Evolutionary conservation across 75 land plant genomes (phyloP), one percentile per base, ranked within the genome.

Genomic region (Sequoiadendron giganteum): DNA sequence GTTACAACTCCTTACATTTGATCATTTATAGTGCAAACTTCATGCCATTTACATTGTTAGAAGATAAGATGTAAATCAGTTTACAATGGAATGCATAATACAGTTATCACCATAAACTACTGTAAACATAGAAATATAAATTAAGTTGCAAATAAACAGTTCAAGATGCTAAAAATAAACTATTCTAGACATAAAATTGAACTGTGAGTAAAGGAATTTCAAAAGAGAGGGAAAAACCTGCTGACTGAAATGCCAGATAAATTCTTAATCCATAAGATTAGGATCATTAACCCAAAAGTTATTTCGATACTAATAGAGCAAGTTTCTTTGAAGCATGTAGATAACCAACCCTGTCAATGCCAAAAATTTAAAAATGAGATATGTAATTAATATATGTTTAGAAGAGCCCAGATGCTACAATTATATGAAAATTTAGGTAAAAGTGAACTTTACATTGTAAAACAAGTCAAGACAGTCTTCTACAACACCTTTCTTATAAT

Each of bases 261-360:
- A 81, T 81, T 81, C 84, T 48, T 81, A 21, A 81, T 81, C 30
- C 84, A 28, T 25, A 81, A 43, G 84, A 81, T 10, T 81, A 81
- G n/a, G 45, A 81, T 81, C n/a, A 28, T 45, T 21, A 45, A 43
- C 40, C 84, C 84, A 45, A 81, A 81, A 8, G 47, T 43, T 81
- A 28, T 45, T 81, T 43, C 84, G 84, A 81, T 45, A 52, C 45
- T 43, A 45, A 81, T 28, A 8, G 52, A 81, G 84, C 84, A 45
- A 45, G 32, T 81, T 81, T 81, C 84, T n/a, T 45, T 81, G 14
- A 81, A 81, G 52, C 84, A 81, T 81, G 48, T 45, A 3, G 84
- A 81, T 45, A 45, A 81, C 32, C 30, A 45, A 45, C 84, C 84
- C 84, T 81, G 84, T 81, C 3, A 28, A 81, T 45, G 21, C 32